Evolutionary conservation across 805 yeast species (phyloP).

Genomic region (Ogataea naganishii): DNA sequence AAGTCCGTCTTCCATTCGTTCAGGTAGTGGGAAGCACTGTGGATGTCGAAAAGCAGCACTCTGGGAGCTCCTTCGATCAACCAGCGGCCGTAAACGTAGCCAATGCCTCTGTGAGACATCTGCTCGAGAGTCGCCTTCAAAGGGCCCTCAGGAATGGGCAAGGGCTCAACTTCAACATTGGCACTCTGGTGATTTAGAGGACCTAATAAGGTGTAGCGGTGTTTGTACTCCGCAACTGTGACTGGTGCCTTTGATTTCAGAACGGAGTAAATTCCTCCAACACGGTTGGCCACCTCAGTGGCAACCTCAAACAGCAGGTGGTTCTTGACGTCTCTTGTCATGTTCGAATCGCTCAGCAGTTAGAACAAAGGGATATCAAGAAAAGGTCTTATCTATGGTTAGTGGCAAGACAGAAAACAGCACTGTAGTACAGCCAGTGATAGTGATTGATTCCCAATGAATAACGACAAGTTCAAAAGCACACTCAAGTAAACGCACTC

Average conservation of each 20-base stretch:
- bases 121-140: constrained; percentile 60
- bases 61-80: constrained; percentile 96
- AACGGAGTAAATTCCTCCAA: constrained; percentile 96
- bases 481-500: too few relatives aligned
- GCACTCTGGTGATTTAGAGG: constrained; percentile 72
- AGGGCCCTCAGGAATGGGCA: constrained; percentile 36
- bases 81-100: constrained; percentile 90
- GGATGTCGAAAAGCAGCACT: constrained; percentile 79
- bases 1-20: constrained; percentile 93
- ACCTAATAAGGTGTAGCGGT: constrained; percentile 80
- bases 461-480: too few relatives aligned
- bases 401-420: too few relatives aligned
- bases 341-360: too few relatives aligned
- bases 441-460: too few relatives aligned
- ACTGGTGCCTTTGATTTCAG: constrained; percentile 95
- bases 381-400: too few relatives aligned
- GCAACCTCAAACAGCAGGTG: constrained; percentile 90
- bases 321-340: constrained; percentile 80
- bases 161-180: constrained; percentile 73
- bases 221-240: constrained; percentile 87
- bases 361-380: too few relatives aligned
- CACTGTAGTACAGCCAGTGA: too few relatives aligned
- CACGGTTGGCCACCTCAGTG: constrained; percentile 95
- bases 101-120: constrained; percentile 77
- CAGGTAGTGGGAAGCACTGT: constrained; percentile 58